Base-by-base conservation (phyloP, 2,329 filamentous ascomycete genomes). In the Nigrospora oryzae region DNA sequence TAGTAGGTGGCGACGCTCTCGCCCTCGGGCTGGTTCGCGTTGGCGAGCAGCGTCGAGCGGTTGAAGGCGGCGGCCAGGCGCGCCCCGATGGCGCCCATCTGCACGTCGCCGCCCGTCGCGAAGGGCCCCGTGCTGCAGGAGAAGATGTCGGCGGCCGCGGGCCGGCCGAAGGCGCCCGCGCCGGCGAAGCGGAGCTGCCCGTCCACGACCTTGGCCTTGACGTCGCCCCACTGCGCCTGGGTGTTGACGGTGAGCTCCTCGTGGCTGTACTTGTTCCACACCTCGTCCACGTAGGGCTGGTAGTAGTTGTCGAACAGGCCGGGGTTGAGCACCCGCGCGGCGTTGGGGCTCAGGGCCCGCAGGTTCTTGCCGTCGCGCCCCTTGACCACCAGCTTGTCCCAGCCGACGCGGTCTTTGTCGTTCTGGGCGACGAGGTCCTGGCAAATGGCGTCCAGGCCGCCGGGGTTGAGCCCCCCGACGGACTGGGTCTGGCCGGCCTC, bases 271-370 rank as follows among this genome's bases (percentile, higher is more conserved):
- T 63, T 58, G n/a, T 44, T 42, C 69, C 69, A 76, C 34, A 75
- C 72, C 33, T 66, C 43, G 44, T 73, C 61, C 41, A 73, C 66
- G 47, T 76, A 76, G 2, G 43, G 45, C 36, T 57, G 56, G 62
- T 68, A 76, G 51, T 75, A 4, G 53, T 53, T 5, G 65, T 61
- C 46, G 52, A 81, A 75, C 7, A 78, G 62, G 17, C 53, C 57
- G 23, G 57, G 58, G 53, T 71, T 56, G 50, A 71, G 59, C 37
- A 70, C 63, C 46, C 66, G 64, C 19, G 65, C 75, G 12, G 69
- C 64, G 56, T 76, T 77, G 37, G 77, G 75, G 48, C 72, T 75
- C 44, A 81, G 59, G 4, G 70, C 74, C 32, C 77, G 73, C 49
- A 78, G 61, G 48, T 68, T 64, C 38, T 56, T 49, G 41, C 66